Conservation (phyloP, 2,329 filamentous ascomycete species). For the Aspergillus melleus region DNA sequence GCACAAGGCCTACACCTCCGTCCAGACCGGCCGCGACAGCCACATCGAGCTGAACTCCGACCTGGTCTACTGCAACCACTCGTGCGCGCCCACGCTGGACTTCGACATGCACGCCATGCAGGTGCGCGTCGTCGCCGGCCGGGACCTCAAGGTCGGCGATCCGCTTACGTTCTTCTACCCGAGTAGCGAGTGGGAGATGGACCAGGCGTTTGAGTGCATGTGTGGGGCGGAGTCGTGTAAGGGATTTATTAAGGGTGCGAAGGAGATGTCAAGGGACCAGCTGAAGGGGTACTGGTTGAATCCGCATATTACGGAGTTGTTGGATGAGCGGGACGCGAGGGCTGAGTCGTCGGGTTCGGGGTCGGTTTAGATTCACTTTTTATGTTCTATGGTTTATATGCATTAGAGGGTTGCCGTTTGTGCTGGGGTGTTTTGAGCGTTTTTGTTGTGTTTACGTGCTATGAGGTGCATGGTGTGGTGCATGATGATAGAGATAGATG, state of each 20-base stretch:
- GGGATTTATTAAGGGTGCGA: slow-evolving; percentile 43
- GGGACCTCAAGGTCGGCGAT: slow-evolving; percentile 42
- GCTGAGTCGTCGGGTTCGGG: too few relatives aligned
- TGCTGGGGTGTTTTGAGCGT: too few relatives aligned
- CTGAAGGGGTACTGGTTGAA: slow-evolving; percentile 46
- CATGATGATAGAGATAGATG: too few relatives aligned
- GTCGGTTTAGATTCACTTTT: too few relatives aligned
- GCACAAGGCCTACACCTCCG: slow-evolving; percentile 51
- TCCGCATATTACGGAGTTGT: slow-evolving; percentile 38
- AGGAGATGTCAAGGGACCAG: slow-evolving; percentile 32
- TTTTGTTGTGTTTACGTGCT: too few relatives aligned
- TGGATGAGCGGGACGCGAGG: slow-evolving; percentile 20
- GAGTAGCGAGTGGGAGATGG: slow-evolving; percentile 52
- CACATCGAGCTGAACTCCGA: slow-evolving; percentile 60
- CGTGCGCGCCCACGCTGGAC: slow-evolving; percentile 53
- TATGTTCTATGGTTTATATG: too few relatives aligned
- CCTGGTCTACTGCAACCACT: slow-evolving; percentile 59
- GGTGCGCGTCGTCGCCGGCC: slow-evolving; percentile 39
- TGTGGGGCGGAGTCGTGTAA: slow-evolving; percentile 42
- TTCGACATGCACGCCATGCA: slow-evolving; percentile 53
- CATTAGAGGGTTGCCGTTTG: too few relatives aligned
- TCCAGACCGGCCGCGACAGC: slow-evolving; percentile 49
- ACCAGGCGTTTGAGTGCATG: slow-evolving; percentile 46
- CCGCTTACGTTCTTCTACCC: slow-evolving; percentile 52
- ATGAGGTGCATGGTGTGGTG: too few relatives aligned